These are phyloP conservation scores for Prosopis cineraria DNA, from an alignment of 306 rosid genomes.

Conservation along the genomic window DNA sequence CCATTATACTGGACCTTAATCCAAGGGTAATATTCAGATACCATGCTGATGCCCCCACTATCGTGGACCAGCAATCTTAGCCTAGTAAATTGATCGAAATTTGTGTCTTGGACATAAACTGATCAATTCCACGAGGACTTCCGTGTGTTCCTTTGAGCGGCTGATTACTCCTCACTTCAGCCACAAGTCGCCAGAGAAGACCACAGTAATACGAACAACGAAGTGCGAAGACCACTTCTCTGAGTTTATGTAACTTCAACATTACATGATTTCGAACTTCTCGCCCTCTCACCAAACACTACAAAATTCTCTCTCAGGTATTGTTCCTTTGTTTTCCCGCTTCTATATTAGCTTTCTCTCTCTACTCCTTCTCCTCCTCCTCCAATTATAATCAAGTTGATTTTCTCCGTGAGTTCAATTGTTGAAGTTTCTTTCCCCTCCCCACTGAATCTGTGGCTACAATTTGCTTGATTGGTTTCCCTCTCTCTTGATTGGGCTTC, in stretches of 20 bases:
- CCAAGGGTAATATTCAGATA: neutral
- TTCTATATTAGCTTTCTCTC: neutral
- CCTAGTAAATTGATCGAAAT: neutral
- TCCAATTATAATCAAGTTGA: neutral
- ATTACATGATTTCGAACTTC: conserved; percentile 36
- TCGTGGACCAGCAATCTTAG: neutral
- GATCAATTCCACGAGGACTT: neutral
- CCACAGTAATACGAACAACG: conserved; percentile 27
- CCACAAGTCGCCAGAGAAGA: conserved; percentile 59
- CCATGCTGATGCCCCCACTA: neutral
- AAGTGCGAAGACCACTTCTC: conserved; percentile 23
- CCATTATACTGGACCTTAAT: neutral
- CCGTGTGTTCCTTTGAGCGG: conserved; percentile 26
- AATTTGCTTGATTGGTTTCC: neutral
- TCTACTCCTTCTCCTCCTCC: conserved; percentile 1
- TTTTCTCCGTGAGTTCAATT: conserved; percentile 9
- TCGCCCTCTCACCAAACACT: conserved; percentile 43
- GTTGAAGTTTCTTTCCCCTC: neutral
- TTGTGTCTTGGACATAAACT: neutral
- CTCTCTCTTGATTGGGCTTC: neutral
- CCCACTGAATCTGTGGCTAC: neutral
- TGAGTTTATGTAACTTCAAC: conserved; percentile 12
- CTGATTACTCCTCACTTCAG: conserved; percentile 27
- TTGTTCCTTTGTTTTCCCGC: conserved; percentile 33
- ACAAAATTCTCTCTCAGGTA: conserved; percentile 25